phyloP scores from a whole-genome alignment of 2,329 filamentous ascomycete species.

The Pseudogymnoascus sp. region DNA sequence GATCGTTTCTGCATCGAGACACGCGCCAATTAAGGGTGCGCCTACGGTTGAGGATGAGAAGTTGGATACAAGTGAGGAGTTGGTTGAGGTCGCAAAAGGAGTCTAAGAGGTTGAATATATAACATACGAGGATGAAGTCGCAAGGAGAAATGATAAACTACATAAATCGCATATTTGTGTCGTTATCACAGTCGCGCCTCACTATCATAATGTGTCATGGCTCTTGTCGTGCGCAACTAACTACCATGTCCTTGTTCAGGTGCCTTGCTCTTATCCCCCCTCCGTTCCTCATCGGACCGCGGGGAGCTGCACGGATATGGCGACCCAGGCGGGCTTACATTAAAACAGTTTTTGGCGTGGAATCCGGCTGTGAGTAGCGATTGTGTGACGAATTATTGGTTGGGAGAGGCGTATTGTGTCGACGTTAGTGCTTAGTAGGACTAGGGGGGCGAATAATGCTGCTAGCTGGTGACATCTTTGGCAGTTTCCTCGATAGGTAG shows the following conservation, averaged over 20 bases:
- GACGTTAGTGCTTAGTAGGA: slow-evolving; percentile 1
- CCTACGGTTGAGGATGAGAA: not conserved
- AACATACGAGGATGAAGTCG: not conserved
- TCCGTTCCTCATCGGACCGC: too few species aligned
- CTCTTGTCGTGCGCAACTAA: too few species aligned
- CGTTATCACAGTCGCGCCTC: too few species aligned
- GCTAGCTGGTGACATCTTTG: not conserved
- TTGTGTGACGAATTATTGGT: not conserved
- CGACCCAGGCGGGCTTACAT: not conserved
- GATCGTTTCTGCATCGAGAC: not conserved
- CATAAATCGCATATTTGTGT: too few species aligned
- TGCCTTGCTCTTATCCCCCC: too few species aligned
- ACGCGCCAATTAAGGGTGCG: not conserved
- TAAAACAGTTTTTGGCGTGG: slow-evolving; percentile 21
- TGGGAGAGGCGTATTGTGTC: slow-evolving; percentile 10
- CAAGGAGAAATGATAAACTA: not conserved
- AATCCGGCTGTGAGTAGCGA: slow-evolving; percentile 23
- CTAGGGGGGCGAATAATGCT: not conserved
- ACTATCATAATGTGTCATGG: too few species aligned
- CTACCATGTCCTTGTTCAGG: too few species aligned
- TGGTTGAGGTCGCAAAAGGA: not conserved
- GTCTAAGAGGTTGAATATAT: not conserved
- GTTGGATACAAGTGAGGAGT: not conserved
- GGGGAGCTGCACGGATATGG: slow-evolving; percentile 4
- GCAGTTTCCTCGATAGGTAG: not conserved